A percentile compares a stretch with the other conserved stretches of the same genome.
Evolutionary conservation across 352 stramenopile genomes (phyloP).

Genomic region (Phytopythium ostracodes): DNA sequence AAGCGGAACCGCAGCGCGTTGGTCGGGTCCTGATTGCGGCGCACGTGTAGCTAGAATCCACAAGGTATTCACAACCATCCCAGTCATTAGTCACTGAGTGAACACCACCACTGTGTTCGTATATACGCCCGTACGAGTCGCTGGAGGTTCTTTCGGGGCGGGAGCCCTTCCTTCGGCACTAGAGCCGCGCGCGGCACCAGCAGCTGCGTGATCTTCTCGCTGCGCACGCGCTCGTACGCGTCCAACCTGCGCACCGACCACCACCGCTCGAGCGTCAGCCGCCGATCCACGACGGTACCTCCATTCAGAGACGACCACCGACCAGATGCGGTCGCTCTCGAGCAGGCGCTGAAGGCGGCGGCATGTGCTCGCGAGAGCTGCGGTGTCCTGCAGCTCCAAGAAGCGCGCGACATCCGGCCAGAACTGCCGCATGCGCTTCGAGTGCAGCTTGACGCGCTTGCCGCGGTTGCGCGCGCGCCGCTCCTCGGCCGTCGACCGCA

Average conservation of each 20-base stretch:
- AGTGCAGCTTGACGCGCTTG: conserved; percentile 56
- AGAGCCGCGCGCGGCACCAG: conserved; percentile 24
- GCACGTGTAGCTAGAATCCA: conserved; percentile 45
- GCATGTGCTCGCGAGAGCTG: conserved; percentile 32
- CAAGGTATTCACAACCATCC: too few species aligned
- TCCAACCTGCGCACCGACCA: conserved; percentile 22
- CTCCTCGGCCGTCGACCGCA: conserved; percentile 26
- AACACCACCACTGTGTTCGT: not conserved
- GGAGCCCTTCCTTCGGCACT: conserved; percentile 12
- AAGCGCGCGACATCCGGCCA: conserved; percentile 38
- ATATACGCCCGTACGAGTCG: conserved; percentile 25
- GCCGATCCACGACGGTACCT: not conserved
- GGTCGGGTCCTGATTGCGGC: conserved; percentile 40
- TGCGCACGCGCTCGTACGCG: conserved; percentile 22
- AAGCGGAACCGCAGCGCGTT: conserved; percentile 41
- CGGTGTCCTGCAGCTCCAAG: conserved; percentile 28
- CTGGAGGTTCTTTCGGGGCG: conserved; percentile 30
- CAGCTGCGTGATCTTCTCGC: conserved; percentile 28
- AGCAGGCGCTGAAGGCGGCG: conserved; percentile 35
- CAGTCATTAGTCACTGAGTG: not conserved
- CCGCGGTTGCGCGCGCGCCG: conserved; percentile 32
- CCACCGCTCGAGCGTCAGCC: not conserved
- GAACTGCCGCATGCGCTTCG: conserved; percentile 45
- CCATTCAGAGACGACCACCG: not conserved
- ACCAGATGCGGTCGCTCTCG: conserved; percentile 43